Base-by-base conservation (phyloP, 2,329 filamentous ascomycete genomes). In the Trichoderma asperellum region DNA sequence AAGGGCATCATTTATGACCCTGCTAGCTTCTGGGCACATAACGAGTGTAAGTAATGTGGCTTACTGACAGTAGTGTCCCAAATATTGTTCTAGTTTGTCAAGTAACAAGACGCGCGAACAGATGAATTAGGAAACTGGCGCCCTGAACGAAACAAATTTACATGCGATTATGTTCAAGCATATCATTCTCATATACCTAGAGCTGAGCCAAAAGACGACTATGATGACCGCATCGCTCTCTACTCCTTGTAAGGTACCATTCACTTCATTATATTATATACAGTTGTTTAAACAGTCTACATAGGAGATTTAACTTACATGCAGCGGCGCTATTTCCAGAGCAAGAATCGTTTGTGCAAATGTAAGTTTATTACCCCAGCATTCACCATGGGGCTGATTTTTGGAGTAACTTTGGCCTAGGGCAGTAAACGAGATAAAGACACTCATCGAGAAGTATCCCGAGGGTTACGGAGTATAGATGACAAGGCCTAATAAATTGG, bases 1-100 rank as follows among this genome's bases (percentile, higher is more conserved):
- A 59, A 76, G 47, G 72, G 75, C 10, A 70, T 83, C 3, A 71
- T 83, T 1, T 84, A 82, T 70, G 82, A 84, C 71, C 75, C 81
- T 0, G 77, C 77, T 53, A 78, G 75, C 49, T 82, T 81, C 59
- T 84, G 77, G 68, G 82, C 76, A 1, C 82, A 85, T 63, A 80
- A 82, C 62, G 82, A 84, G n/a, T 65, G 62, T 65, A 56, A 6
- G 62, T 56, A 21, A 32, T 24, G 2, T 16, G 5, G 16, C 29
- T 35, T 27, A 11, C 27, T 10, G 29, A 37, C 8, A 24, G 10
- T 32, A 4, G n/a, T 27, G 2, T 37, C 18, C 32, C 18, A 16
- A 5, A 2, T 16, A 24, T 24, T 4, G 2, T 3, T 21, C 18
- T 5, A 43, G 24, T 5, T 34, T 24, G 3, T n/a, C 49, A 35